Conservation (phyloP, 164 flowering plant genomes). For the Warburgia ugandensis region DNA sequence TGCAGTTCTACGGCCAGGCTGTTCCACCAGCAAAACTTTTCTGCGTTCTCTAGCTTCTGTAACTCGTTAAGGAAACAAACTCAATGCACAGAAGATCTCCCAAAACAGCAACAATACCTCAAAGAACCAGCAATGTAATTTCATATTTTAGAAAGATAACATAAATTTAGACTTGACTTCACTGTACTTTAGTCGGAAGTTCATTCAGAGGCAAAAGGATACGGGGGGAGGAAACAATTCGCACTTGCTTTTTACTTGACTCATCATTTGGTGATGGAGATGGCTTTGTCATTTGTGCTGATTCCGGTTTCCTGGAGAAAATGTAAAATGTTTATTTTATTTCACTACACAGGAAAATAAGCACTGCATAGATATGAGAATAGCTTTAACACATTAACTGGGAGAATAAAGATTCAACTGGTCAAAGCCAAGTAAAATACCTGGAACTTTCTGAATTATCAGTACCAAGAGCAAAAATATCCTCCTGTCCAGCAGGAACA, state of each 20-base stretch:
- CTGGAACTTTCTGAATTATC: conserved; percentile 40
- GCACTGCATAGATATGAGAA: too few relatives aligned
- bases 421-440: conserved; percentile 13
- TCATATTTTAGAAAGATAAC: too few relatives aligned
- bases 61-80: conserved; percentile 41
- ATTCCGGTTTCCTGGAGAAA: conserved; percentile 53
- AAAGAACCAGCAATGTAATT: too few relatives aligned
- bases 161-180: background rate
- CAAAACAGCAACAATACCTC: background rate
- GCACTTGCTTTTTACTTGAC: conserved; percentile 41
- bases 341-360: too few relatives aligned
- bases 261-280: conserved; percentile 60
- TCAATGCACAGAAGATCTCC: background rate
- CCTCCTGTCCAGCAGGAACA: conserved; percentile 38
- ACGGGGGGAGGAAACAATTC: conserved; percentile 52
- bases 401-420: background rate
- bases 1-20: conserved; percentile 57
- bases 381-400: too few relatives aligned
- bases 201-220: conserved; percentile 51
- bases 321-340: background rate
- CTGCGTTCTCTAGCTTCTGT: conserved; percentile 71
- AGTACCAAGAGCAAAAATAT: conserved; percentile 20
- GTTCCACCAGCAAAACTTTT: conserved; percentile 84
- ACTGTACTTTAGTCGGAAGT: too few relatives aligned
- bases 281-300: conserved; percentile 42